Percentiles rank a stretch among this genome's conserved stretches.
Evolutionary conservation across 2,329 filamentous ascomycete species (phyloP).

Genomic region (Aspergillus melleus): DNA sequence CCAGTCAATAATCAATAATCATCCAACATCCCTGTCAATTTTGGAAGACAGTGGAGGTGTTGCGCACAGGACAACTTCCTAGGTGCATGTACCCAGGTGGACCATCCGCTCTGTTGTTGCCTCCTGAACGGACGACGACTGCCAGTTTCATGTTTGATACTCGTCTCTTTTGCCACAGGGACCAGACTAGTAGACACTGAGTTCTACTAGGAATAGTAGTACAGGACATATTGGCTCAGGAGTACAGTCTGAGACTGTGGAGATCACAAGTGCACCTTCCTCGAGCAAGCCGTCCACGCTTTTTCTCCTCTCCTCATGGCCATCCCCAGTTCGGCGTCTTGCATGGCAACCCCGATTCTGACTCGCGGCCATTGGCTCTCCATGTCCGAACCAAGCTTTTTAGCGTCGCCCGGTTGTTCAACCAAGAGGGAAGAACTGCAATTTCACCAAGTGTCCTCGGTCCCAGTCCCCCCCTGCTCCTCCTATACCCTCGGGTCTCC

Average conservation of each 20-base stretch:
- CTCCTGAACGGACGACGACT: neutral
- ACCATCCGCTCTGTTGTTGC: too few species aligned
- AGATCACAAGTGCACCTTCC: neutral
- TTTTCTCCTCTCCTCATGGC: neutral
- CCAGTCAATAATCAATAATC: too few species aligned
- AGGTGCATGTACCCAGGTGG: too few species aligned
- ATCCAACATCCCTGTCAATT: constrained; percentile 4
- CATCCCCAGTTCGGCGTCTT: constrained; percentile 13
- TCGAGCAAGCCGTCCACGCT: neutral
- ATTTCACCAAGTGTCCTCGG: neutral
- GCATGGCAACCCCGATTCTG: constrained; percentile 10
- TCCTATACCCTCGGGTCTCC: neutral
- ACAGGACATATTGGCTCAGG: too few species aligned
- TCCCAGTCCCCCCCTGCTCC: neutral
- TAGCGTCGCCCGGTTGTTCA: constrained; percentile 4
- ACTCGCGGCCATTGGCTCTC: constrained; percentile 10
- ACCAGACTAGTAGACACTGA: neutral
- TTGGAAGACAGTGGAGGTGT: too few species aligned
- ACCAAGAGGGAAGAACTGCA: neutral
- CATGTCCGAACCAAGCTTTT: constrained; percentile 20
- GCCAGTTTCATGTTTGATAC: constrained; percentile 5
- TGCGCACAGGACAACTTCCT: too few species aligned
- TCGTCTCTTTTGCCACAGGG: neutral
- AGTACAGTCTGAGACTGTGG: neutral
- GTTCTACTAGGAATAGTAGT: too few species aligned